These are phyloP conservation scores for Cladophialophora chaetospira DNA, from an alignment of 2,329 filamentous ascomycete genomes.

Conservation along the genomic window DNA sequence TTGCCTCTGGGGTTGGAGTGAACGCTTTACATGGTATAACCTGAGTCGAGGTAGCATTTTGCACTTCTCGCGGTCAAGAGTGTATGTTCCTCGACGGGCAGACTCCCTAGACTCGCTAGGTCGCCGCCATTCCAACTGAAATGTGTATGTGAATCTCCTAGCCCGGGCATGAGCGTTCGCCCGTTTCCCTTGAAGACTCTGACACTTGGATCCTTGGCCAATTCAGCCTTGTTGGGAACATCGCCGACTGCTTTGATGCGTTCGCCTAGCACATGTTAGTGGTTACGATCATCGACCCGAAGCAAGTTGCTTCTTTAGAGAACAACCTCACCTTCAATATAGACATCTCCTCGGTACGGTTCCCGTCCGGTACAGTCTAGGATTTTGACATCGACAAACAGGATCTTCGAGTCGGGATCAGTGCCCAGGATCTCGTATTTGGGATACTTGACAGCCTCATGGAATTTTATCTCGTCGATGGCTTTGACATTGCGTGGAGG, in stretches of 20 bases:
- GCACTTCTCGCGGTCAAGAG: slow-evolving; percentile 49
- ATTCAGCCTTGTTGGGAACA: slow-evolving; percentile 37
- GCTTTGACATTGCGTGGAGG: slow-evolving; percentile 35
- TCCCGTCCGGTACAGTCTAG: slow-evolving; percentile 44
- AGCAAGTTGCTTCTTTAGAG: not conserved
- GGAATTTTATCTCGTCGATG: slow-evolving; percentile 39
- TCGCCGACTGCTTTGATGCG: slow-evolving; percentile 40
- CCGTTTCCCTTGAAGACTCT: slow-evolving; percentile 44
- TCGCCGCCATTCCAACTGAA: slow-evolving; percentile 53
- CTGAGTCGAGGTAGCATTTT: slow-evolving; percentile 51
- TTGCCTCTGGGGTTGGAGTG: not conserved
- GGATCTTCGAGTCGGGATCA: slow-evolving; percentile 37
- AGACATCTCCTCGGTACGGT: slow-evolving; percentile 44
- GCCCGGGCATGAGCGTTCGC: slow-evolving; percentile 53
- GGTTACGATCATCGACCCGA: not conserved
- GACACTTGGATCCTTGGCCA: slow-evolving; percentile 38
- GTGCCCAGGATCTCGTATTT: slow-evolving; percentile 42
- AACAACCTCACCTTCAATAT: slow-evolving; percentile 40
- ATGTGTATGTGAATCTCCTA: slow-evolving; percentile 54
- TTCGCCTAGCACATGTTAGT: slow-evolving; percentile 32
- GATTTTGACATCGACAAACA: slow-evolving; percentile 45
- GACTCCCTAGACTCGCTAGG: slow-evolving; percentile 44
- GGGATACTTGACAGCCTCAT: slow-evolving; percentile 38
- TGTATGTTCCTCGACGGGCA: slow-evolving; percentile 53
- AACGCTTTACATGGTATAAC: slow-evolving; percentile 50